Percentiles rank a stretch among this genome's conserved stretches.
These are phyloP conservation scores for Pyracantha coccinea DNA, from an alignment of 331 rosid species.

Conservation along the genomic window DNA sequence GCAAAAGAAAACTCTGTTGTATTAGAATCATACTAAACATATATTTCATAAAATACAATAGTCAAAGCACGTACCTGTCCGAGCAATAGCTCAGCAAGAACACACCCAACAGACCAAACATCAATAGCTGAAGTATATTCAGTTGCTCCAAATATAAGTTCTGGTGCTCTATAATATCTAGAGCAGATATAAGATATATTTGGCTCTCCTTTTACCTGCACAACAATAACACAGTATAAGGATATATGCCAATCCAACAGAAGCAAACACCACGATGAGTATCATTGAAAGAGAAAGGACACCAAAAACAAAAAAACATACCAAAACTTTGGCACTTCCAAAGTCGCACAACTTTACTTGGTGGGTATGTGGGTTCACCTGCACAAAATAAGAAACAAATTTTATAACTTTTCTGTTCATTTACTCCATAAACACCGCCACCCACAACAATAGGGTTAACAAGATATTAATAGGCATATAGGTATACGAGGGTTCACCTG, in stretches of 20 bases:
- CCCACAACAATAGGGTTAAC: background rate
- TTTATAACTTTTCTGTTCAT: background rate
- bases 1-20: background rate
- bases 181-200: slow-evolving; percentile 90
- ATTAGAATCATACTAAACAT: slow-evolving; percentile 2
- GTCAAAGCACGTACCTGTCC: slow-evolving; percentile 55
- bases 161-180: slow-evolving; percentile 89
- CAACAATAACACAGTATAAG: slow-evolving; percentile 6
- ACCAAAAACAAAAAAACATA: slow-evolving; percentile 20
- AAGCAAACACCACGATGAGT: background rate
- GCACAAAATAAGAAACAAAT: slow-evolving; percentile 7
- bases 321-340: slow-evolving; percentile 98
- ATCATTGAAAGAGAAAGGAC: background rate
- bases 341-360: slow-evolving; percentile 94
- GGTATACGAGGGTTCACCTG: background rate
- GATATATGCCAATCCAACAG: slow-evolving; percentile 1
- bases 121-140: slow-evolving; percentile 85
- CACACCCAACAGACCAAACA: slow-evolving; percentile 88
- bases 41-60: background rate
- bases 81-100: slow-evolving; percentile 80
- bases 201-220: slow-evolving; percentile 83
- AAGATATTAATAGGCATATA: background rate
- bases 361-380: slow-evolving; percentile 99
- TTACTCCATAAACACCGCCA: background rate
- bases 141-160: slow-evolving; percentile 93